A percentile compares a stretch with the other conserved stretches of the same genome.
Conservation (phyloP, 2,329 filamentous ascomycete genomes). For the Talaromyces sp. region DNA sequence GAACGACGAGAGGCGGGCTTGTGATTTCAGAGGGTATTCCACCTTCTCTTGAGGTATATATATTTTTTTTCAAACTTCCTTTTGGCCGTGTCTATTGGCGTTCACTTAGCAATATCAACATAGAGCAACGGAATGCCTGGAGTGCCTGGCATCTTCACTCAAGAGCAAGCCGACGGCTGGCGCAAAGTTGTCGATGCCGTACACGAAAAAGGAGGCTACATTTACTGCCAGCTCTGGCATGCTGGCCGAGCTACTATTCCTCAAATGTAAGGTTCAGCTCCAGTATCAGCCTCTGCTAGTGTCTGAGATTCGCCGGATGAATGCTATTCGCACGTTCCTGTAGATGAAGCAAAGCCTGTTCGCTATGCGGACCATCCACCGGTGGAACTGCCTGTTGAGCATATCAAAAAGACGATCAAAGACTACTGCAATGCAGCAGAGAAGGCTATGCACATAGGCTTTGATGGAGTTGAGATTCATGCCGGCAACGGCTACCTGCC, state of each 20-base stretch:
- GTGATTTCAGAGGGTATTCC: slow-evolving; percentile 39
- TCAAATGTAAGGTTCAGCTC: slow-evolving; percentile 38
- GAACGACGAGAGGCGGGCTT: slow-evolving; percentile 36
- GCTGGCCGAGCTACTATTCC: slow-evolving; percentile 48
- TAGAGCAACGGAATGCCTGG: slow-evolving; percentile 41
- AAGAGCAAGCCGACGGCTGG: slow-evolving; percentile 49
- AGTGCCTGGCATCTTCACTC: slow-evolving; percentile 33
- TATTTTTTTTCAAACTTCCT: not conserved
- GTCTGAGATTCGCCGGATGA: slow-evolving; percentile 47
- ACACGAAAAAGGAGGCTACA: slow-evolving; percentile 50
- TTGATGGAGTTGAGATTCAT: slow-evolving; percentile 53
- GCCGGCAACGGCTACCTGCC: slow-evolving; percentile 51
- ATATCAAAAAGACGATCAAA: slow-evolving; percentile 43
- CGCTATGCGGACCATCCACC: slow-evolving; percentile 44
- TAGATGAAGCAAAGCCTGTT: slow-evolving; percentile 34
- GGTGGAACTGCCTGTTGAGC: slow-evolving; percentile 45
- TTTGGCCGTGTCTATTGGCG: no score
- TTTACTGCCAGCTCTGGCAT: slow-evolving; percentile 44
- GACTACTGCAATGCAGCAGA: slow-evolving; percentile 47
- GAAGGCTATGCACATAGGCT: slow-evolving; percentile 55
- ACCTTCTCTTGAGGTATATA: slow-evolving; percentile 39
- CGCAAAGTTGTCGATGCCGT: slow-evolving; percentile 52
- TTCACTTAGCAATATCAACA: not conserved
- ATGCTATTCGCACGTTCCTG: slow-evolving; percentile 40
- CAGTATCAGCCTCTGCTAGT: slow-evolving; percentile 42